A percentile compares a stretch with the other conserved stretches of the same genome.
Evolutionary conservation across 305 asterid species (phyloP).

Genomic region (Stenogyne calaminthoides): DNA sequence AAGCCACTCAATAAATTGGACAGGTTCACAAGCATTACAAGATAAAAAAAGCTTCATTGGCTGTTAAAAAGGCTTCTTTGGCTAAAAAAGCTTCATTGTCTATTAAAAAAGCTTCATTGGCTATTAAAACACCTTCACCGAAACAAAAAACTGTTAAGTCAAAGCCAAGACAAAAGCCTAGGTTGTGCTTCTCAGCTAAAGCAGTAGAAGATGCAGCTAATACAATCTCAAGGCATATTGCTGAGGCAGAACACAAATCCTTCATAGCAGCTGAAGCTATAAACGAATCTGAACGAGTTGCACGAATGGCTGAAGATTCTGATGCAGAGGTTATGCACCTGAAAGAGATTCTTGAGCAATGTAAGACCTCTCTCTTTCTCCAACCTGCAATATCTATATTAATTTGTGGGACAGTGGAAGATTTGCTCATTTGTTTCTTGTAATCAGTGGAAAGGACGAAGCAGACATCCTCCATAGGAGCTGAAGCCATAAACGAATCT

Average conservation of each 20-base stretch:
- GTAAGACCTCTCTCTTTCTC: slow-evolving; percentile 30
- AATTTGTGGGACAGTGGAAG: background rate
- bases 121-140: slow-evolving; percentile 33
- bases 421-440: slow-evolving; percentile 18
- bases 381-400: background rate
- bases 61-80: slow-evolving; percentile 14
- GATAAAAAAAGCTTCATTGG: slow-evolving; percentile 35
- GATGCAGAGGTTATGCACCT: slow-evolving; percentile 42
- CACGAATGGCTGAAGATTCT: slow-evolving; percentile 59
- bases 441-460: slow-evolving; percentile 22
- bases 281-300: slow-evolving; percentile 53
- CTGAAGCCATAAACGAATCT: slow-evolving; percentile 58
- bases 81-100: slow-evolving; percentile 17
- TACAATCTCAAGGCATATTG: slow-evolving; percentile 47
- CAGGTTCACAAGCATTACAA: slow-evolving; percentile 45
- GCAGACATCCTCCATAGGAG: slow-evolving; percentile 39
- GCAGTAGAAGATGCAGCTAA: slow-evolving; percentile 47
- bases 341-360: slow-evolving; percentile 45
- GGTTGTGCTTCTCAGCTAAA: slow-evolving; percentile 33
- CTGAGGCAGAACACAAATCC: slow-evolving; percentile 61
- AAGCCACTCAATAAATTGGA: background rate
- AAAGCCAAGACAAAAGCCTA: slow-evolving; percentile 34
- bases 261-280: slow-evolving; percentile 62
- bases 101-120: slow-evolving; percentile 30
- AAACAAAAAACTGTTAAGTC: slow-evolving; percentile 38